phyloP scores from a whole-genome alignment of 495 filamentous ascomycete genomes.

The Aspergillus coremiiformis region DNA sequence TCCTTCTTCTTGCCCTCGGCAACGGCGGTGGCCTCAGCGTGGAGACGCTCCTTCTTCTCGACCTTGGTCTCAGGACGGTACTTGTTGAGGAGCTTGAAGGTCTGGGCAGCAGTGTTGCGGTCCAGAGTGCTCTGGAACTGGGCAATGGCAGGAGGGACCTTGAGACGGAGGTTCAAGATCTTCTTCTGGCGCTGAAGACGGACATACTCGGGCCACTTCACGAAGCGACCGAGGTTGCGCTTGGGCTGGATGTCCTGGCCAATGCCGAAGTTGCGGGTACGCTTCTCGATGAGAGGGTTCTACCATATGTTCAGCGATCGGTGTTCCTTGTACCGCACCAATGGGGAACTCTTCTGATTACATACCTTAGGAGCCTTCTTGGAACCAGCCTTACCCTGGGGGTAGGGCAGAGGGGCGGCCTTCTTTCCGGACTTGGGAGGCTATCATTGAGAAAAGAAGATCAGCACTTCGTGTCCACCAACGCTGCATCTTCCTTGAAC shows the following conservation, averaged over 20 bases:
- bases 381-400: slow-evolving; percentile 78
- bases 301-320: slow-evolving; percentile 38
- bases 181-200: slow-evolving; percentile 99
- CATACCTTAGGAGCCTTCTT: slow-evolving; percentile 97
- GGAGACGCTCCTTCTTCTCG: slow-evolving; percentile 99
- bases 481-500: slow-evolving; percentile 74
- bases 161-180: slow-evolving; percentile 96
- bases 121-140: slow-evolving; percentile 97
- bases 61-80: slow-evolving; percentile 98
- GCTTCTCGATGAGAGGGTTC: slow-evolving; percentile 99
- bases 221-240: slow-evolving; percentile 97
- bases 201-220: slow-evolving; percentile 98
- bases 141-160: slow-evolving; percentile 94
- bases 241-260: slow-evolving; percentile 97
- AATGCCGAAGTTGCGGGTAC: slow-evolving; percentile 94
- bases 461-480: slow-evolving; percentile 82
- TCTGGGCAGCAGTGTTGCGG: slow-evolving; percentile 95
- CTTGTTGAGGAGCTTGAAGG: slow-evolving; percentile 98
- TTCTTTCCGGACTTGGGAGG: slow-evolving; percentile 94
- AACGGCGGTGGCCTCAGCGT: slow-evolving; percentile 94
- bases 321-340: slow-evolving; percentile 11
- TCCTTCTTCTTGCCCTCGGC: slow-evolving; percentile 99
- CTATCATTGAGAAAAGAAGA: slow-evolving; percentile 99
- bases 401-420: slow-evolving; percentile 91
- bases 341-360: slow-evolving; percentile 19